Evolutionary conservation across 129 eudicot species (phyloP).

Genomic region (Saussurea involucrata): DNA sequence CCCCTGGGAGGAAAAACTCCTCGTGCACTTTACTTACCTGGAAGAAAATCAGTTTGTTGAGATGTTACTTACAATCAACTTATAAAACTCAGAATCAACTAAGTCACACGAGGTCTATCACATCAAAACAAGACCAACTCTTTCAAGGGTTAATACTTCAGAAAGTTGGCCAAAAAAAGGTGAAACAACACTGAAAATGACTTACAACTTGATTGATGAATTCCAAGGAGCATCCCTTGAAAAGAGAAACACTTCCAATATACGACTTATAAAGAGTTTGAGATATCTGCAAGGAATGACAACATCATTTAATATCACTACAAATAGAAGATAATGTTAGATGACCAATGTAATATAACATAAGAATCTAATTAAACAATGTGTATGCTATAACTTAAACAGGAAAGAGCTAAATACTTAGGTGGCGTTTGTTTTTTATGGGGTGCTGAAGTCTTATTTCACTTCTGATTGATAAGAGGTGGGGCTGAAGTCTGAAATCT

Average conservation of each 20-base stretch:
- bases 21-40: constrained; percentile 93
- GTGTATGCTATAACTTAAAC: background rate
- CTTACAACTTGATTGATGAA: constrained; percentile 94
- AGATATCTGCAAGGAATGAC: constrained; percentile 65
- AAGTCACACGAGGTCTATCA: background rate
- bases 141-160: background rate
- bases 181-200: constrained; percentile 4
- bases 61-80: background rate
- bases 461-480: too few species aligned
- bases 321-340: background rate
- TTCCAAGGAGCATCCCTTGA: constrained; percentile 79
- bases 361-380: background rate
- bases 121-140: background rate
- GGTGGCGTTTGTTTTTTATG: too few species aligned
- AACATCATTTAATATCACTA: background rate
- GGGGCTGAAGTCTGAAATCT: too few species aligned
- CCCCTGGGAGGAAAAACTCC: constrained; percentile 99
- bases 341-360: background rate
- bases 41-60: constrained; percentile 7
- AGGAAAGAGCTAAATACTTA: background rate
- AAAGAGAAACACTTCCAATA: constrained; percentile 62
- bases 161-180: constrained; percentile 1
- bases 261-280: constrained; percentile 60
- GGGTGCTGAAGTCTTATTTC: too few species aligned
- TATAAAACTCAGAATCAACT: background rate